phyloP scores from a whole-genome alignment of 192 early-diverging fungal species.

The Coemansia furcata region DNA sequence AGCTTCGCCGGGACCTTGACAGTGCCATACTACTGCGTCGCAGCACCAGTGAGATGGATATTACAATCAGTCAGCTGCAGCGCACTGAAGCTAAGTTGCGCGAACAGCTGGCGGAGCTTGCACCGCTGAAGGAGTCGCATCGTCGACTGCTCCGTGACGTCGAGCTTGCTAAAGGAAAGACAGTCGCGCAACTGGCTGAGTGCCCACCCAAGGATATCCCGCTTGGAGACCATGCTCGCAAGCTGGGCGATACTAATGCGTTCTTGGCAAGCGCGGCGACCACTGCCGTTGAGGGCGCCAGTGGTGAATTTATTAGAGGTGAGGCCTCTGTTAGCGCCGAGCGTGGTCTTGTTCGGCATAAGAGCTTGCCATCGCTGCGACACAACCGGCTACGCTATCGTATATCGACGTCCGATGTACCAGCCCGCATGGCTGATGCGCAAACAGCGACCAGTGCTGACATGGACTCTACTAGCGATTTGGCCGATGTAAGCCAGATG shows the following conservation, averaged over 20 bases:
- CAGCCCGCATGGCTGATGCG: constrained; percentile 3
- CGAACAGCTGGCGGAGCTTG: constrained; percentile 16
- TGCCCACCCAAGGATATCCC: neutral
- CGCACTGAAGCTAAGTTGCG: constrained; percentile 10
- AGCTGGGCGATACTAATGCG: constrained; percentile 12
- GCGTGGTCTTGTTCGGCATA: constrained; percentile 8
- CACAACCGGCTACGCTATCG: neutral
- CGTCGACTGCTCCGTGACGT: constrained; percentile 6
- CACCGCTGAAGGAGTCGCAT: constrained; percentile 9
- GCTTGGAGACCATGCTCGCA: constrained; percentile 22
- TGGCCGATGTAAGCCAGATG: constrained; percentile 27
- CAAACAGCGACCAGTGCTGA: constrained; percentile 34
- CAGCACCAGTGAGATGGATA: neutral
- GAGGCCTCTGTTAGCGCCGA: neutral
- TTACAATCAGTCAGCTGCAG: constrained; percentile 1
- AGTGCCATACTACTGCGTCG: neutral
- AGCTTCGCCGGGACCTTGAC: neutral
- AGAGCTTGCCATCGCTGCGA: constrained; percentile 16
- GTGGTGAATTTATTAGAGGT: neutral
- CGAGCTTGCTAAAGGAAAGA: constrained; percentile 3
- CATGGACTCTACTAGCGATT: neutral
- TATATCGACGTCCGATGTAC: neutral
- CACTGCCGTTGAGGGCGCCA: constrained; percentile 14
- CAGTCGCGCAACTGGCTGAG: neutral
- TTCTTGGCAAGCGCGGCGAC: constrained; percentile 16